Base-by-base conservation (phyloP, 2,329 filamentous ascomycete species). In the Pseudogymnoascus sp. region DNA sequence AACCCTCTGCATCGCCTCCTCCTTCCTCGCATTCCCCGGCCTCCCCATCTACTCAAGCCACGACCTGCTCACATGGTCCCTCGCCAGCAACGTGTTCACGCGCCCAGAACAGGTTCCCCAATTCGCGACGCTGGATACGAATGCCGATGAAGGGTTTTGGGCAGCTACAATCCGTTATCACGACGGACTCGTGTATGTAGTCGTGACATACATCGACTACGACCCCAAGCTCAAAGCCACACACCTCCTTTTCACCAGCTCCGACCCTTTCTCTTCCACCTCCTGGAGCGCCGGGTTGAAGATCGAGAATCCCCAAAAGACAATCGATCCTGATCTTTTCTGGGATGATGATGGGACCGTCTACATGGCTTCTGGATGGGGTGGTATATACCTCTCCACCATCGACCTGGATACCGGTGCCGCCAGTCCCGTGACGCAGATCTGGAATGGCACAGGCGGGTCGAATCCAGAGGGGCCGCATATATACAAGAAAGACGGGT, bases 401-500 rank as follows among this genome's bases (percentile, higher is more conserved):
- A 77, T 77, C 0, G 69, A 68, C 58, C 3, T 39, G 1, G 70
- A 73, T 0, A 37, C 5, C 4, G 14, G 74, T 73, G 1, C 70
- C 75, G 20, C 74, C 76, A 65, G 64, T n/a, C n/a, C n/a, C n/a
- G n/a, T n/a, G n/a, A n/a, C 65, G 6, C 71, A 67, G 6, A 74
- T 80, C 18, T 80, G 79, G 79, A 76, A 78, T 32, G 79, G 80
- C 1, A 79, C 76, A 0, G 77, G 76, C 0, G 74, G 75, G 4
- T 34, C 70, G 60, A 64, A 72, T n/a, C n/a, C 81, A 0, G 82
- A 84, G 64, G 82, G 81, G 0, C 81, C 82, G 0, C 81, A 83
- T 57, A 75, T 84, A 25, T 80, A 79, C 66, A 75, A 73, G 41
- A 77, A 77, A 32, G 79, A 80, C 20, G 74, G 71, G 0, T 82